A percentile compares a stretch with the other conserved stretches of the same genome.
Evolutionary conservation across 805 yeast species (phyloP).

Genomic region (Blastobotrys chiropterorum): DNA sequence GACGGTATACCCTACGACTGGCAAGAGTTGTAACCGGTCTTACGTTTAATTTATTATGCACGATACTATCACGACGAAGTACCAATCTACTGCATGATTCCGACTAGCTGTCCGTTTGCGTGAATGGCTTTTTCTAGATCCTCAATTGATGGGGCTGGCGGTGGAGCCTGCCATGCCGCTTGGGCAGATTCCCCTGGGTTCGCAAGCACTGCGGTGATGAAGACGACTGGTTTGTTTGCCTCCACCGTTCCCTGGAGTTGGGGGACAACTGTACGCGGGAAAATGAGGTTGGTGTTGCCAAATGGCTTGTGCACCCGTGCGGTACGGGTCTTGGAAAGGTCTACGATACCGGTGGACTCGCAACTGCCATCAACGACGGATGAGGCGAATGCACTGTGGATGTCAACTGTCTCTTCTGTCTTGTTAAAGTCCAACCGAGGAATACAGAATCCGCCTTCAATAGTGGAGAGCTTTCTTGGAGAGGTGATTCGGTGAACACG

Average conservation of each 20-base stretch:
- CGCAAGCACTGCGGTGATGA: not conserved
- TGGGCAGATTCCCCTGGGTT: not conserved
- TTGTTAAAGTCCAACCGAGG: not conserved
- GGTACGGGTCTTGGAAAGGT: not conserved
- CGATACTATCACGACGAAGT: no score
- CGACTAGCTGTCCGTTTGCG: not conserved
- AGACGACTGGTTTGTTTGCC: not conserved
- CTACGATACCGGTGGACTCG: constrained; percentile 1
- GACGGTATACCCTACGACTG: no score
- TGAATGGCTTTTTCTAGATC: not conserved
- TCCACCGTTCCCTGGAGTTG: constrained; percentile 1
- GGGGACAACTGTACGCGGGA: not conserved
- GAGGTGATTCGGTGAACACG: constrained; percentile 18
- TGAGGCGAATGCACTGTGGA: not conserved
- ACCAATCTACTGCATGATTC: not conserved
- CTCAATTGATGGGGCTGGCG: not conserved
- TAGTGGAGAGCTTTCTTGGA: constrained; percentile 5
- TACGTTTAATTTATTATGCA: no score
- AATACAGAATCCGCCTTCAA: constrained; percentile 19
- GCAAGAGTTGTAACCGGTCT: no score
- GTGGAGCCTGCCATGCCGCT: not conserved
- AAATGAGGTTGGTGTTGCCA: constrained; percentile 1
- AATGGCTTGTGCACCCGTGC: not conserved
- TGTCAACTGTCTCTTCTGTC: not conserved
- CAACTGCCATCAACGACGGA: not conserved